Evolutionary conservation across 164 flowering plant genomes (phyloP), one percentile per base, ranked within the genome.

Genomic region (Sedum album): DNA sequence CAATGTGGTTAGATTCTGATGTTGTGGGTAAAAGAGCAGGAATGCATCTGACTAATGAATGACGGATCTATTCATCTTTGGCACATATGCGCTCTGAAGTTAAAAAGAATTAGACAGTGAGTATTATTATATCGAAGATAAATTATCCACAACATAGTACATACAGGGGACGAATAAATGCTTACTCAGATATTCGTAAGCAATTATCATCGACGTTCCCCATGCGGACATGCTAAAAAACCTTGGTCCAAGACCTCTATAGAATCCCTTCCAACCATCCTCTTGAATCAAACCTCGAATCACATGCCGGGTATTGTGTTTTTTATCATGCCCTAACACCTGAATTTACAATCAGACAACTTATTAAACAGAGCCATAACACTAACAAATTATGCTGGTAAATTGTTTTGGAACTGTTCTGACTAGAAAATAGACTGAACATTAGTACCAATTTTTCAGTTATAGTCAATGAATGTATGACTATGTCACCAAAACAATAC

Each of bases 171-270:
- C n/a, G n/a, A n/a, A n/a, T n/a, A n/a, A n/a, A n/a, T n/a, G n/a
- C n/a, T n/a, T n/a, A n/a, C n/a, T n/a, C n/a, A n/a, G n/a, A n/a
- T n/a, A n/a, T n/a, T n/a, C n/a, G n/a, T n/a, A n/a, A n/a, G n/a
- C n/a, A n/a, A n/a, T n/a, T n/a, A n/a, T n/a, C n/a, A n/a, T n/a
- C n/a, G n/a, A n/a, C n/a, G n/a, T 94, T 76, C 99, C 99, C 99
- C 99, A 94, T 21, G 96, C 92, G 14, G 98, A 94, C 97, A 87
- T 91, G 83, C 96, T 94, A 80, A 93, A 78, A 76, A 93, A 88
- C 73, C 98, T 85, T 66, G 98, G 98, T 67, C n/a, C n/a, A n/a
- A n/a, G n/a, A n/a, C n/a, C n/a, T n/a, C n/a, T n/a, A n/a, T n/a
- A n/a, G n/a, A n/a, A n/a, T n/a, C n/a, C n/a, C n/a, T n/a, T n/a